phyloP scores from a whole-genome alignment of 106 monocot species.

The Hemerocallis citrina region DNA sequence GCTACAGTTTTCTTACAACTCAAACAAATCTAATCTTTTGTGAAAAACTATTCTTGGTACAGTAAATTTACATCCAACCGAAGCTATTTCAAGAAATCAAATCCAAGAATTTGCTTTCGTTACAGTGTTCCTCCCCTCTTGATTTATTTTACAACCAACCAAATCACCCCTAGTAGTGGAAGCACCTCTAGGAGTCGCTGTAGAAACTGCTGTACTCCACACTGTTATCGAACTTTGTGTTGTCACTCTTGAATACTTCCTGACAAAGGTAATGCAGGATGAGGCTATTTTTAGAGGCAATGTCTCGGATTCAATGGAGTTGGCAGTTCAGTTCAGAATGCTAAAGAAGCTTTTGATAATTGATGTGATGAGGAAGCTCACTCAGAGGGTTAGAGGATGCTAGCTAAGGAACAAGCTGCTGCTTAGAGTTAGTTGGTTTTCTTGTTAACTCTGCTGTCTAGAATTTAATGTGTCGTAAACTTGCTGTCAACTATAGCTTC shows the following conservation, averaged over 20 bases:
- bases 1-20: too few relatives aligned
- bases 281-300: conserved; percentile 43
- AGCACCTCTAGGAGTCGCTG: conserved; percentile 48
- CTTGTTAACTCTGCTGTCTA: too few relatives aligned
- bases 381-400: conserved; percentile 41
- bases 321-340: conserved; percentile 71
- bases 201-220: conserved; percentile 46
- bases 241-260: conserved; percentile 57
- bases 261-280: conserved; percentile 87
- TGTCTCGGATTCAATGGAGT: conserved; percentile 30
- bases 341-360: conserved; percentile 75
- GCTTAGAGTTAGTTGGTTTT: conserved; percentile 4
- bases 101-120: too few relatives aligned
- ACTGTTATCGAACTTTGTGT: conserved; percentile 58
- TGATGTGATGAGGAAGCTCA: conserved; percentile 62
- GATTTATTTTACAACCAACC: too few relatives aligned
- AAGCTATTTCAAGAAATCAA: too few relatives aligned
- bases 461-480: too few relatives aligned
- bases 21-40: too few relatives aligned
- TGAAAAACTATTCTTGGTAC: too few relatives aligned
- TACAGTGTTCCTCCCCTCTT: too few relatives aligned
- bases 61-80: too few relatives aligned
- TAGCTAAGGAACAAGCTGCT: conserved; percentile 24
- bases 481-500: too few relatives aligned
- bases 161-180: too few relatives aligned